Conservation (phyloP, 2,329 filamentous ascomycete genomes). For the Bipolaris cookei region DNA sequence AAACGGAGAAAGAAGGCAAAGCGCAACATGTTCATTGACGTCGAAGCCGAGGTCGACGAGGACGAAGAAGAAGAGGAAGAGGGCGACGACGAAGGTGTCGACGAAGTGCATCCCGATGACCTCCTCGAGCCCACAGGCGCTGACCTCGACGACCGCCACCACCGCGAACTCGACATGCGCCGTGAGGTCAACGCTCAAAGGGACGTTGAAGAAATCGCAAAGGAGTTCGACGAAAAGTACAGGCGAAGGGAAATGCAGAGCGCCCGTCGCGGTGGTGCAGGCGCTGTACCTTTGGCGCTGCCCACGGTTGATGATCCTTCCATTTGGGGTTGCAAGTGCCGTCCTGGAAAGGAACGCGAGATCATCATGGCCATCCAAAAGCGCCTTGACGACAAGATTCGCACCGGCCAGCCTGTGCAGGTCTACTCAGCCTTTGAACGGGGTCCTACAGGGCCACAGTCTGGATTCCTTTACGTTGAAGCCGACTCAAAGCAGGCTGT, state of each 20-base stretch:
- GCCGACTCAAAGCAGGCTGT: constrained; percentile 87
- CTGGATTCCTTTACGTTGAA: constrained; percentile 94
- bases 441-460: constrained; percentile 75
- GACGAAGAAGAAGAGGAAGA: constrained; percentile 82
- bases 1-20: constrained; percentile 78
- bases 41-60: constrained; percentile 96
- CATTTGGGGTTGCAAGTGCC: constrained; percentile 93
- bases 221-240: constrained; percentile 81
- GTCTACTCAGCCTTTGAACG: constrained; percentile 94
- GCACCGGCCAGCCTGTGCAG: constrained; percentile 78
- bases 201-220: constrained; percentile 92
- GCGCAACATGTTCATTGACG: constrained; percentile 90
- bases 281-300: constrained; percentile 66
- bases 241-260: constrained; percentile 65
- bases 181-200: constrained; percentile 86
- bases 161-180: constrained; percentile 91
- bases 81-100: constrained; percentile 83
- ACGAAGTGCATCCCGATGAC: constrained; percentile 90
- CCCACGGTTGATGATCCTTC: constrained; percentile 94
- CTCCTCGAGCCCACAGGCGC: constrained; percentile 77
- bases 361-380: constrained; percentile 88
- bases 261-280: constrained; percentile 39
- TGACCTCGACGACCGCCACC: constrained; percentile 86
- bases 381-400: constrained; percentile 79
- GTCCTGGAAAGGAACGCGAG: constrained; percentile 93